Evolutionary conservation across 106 monocot species (phyloP).

Genomic region (Vanilla planifolia): DNA sequence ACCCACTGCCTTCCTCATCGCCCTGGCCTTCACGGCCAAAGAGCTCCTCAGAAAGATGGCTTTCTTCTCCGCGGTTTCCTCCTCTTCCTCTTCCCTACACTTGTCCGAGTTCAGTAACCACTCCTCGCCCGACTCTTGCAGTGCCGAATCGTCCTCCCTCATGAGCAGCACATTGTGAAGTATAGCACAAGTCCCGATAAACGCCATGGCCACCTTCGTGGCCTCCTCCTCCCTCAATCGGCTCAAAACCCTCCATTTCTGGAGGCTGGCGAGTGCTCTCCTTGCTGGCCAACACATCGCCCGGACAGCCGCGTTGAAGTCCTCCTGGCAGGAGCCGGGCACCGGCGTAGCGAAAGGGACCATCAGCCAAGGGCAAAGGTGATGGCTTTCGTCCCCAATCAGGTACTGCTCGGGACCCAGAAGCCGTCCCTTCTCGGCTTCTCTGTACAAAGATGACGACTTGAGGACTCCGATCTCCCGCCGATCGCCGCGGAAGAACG

Average conservation of each 20-base stretch:
- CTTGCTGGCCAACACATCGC: constrained; percentile 29
- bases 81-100: constrained; percentile 6
- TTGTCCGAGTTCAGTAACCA: neutral
- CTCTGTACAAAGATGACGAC: constrained; percentile 34
- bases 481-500: constrained; percentile 23
- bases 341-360: constrained; percentile 36
- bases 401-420: constrained; percentile 31
- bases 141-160: constrained; percentile 55
- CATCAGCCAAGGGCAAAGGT: constrained; percentile 65
- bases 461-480: constrained; percentile 20
- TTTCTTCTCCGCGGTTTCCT: constrained; percentile 11
- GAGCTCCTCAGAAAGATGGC: constrained; percentile 18
- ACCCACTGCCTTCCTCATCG: too few species aligned
- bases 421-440: constrained; percentile 26
- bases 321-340: constrained; percentile 32
- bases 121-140: constrained; percentile 13
- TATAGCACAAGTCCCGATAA: constrained; percentile 68
- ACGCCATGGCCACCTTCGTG: constrained; percentile 43
- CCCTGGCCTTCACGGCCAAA: constrained; percentile 26
- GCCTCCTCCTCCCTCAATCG: constrained; percentile 46
- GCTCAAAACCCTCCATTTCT: constrained; percentile 52
- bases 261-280: constrained; percentile 43
- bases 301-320: constrained; percentile 42
- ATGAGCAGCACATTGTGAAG: constrained; percentile 65
- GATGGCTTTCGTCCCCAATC: constrained; percentile 36